Evolutionary conservation across 75 land plant species (phyloP).

Genomic region (Picea glauca): DNA sequence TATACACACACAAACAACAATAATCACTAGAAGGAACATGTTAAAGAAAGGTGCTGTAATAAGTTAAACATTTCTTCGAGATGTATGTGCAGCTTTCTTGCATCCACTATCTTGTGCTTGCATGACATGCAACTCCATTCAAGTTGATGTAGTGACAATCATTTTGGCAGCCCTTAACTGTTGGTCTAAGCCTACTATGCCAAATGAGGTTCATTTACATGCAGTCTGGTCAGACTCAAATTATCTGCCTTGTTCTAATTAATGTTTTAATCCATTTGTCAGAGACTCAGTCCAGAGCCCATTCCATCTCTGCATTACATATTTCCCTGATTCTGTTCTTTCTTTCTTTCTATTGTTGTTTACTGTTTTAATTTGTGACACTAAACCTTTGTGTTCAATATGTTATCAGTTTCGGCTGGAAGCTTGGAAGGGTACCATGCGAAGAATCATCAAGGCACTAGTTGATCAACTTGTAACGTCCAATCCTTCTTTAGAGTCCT

Average conservation of each 20-base stretch:
- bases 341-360: background rate
- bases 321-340: background rate
- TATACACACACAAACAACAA: no score
- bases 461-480: constrained; percentile 26
- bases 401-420: constrained; percentile 27
- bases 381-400: background rate
- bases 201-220: no score
- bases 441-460: constrained; percentile 31
- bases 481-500: constrained; percentile 27
- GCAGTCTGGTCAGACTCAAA: no score
- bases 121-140: no score
- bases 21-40: no score
- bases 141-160: no score
- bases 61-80: no score
- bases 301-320: background rate
- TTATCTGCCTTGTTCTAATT: background rate
- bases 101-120: no score
- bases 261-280: background rate
- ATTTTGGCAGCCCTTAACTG: no score
- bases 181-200: no score
- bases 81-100: no score
- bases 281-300: background rate
- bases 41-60: no score
- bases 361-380: background rate
- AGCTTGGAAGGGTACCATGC: constrained; percentile 41